Percentiles rank a stretch among this genome's conserved stretches.
Conservation (phyloP, 1,284 basidiomycete species). For the Leccinum huronense region DNA sequence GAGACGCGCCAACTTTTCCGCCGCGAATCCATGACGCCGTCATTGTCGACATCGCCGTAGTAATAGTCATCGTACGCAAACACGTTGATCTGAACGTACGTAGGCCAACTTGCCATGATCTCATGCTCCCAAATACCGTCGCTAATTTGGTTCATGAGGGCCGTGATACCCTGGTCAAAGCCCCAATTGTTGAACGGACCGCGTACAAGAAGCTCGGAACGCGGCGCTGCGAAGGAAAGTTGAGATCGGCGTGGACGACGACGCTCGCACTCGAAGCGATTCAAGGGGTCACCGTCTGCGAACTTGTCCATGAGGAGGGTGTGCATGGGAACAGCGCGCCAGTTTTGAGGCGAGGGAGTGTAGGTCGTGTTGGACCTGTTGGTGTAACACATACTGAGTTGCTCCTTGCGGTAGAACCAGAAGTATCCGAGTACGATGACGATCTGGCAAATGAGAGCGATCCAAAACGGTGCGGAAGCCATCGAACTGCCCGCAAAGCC, state of each 20-base stretch:
- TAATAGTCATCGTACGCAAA: constrained; percentile 87
- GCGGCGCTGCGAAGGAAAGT: constrained; percentile 62
- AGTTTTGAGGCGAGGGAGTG: constrained; percentile 79
- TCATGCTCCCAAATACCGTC: constrained; percentile 75
- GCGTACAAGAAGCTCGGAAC: constrained; percentile 81
- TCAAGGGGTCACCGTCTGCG: constrained; percentile 85
- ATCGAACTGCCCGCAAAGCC: constrained; percentile 73
- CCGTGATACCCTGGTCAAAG: constrained; percentile 75
- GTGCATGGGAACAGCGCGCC: constrained; percentile 82
- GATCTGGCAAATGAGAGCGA: constrained; percentile 76
- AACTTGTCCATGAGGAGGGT: constrained; percentile 90
- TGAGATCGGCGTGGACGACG: constrained; percentile 75
- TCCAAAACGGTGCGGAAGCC: constrained; percentile 83
- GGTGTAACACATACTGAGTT: constrained; percentile 59
- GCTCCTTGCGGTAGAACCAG: constrained; percentile 91
- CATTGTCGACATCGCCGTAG: constrained; percentile 85
- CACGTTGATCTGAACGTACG: constrained; percentile 84
- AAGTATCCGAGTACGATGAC: constrained; percentile 89
- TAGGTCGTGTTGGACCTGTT: constrained; percentile 65
- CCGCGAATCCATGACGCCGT: constrained; percentile 87
- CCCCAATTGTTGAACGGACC: constrained; percentile 91
- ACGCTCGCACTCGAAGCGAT: constrained; percentile 64
- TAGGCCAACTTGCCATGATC: constrained; percentile 86
- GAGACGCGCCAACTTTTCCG: constrained; percentile 85
- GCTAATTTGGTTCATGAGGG: constrained; percentile 60